A percentile compares a stretch with the other conserved stretches of the same genome.
Evolutionary conservation across 352 stramenopile genomes (phyloP).

Genomic region (Lagenidium giganteum): DNA sequence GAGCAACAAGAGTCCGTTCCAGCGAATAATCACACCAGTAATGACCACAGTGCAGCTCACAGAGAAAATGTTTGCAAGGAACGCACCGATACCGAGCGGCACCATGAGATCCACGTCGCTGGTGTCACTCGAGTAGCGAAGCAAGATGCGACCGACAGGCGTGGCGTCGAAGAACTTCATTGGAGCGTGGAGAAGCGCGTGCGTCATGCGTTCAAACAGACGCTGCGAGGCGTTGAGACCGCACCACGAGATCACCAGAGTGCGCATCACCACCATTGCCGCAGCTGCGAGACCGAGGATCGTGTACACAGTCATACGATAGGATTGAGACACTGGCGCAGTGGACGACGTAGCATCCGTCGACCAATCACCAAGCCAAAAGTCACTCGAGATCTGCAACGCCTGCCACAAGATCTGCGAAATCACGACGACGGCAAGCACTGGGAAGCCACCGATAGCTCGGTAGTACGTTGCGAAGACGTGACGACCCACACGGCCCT

Average conservation of each 20-base stretch:
- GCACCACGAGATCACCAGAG: conserved; percentile 24
- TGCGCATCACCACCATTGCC: conserved; percentile 30
- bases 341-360: no score
- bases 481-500: conserved; percentile 23
- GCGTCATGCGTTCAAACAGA: conserved; percentile 86
- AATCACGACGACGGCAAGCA: conserved; percentile 28
- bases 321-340: conserved; percentile 28
- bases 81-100: conserved; percentile 17
- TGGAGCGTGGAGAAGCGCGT: conserved; percentile 76
- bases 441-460: conserved; percentile 30
- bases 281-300: conserved; percentile 15
- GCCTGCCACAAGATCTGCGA: conserved; percentile 71
- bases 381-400: conserved; percentile 82
- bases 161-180: conserved; percentile 91
- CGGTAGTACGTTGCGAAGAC: conserved; percentile 32
- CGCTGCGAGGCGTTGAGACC: conserved; percentile 31
- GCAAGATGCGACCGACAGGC: conserved; percentile 84
- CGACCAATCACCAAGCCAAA: conserved; percentile 89
- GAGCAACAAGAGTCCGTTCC: conserved; percentile 52
- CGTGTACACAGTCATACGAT: conserved; percentile 30
- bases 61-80: conserved; percentile 51
- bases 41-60: conserved; percentile 53
- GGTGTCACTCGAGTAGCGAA: conserved; percentile 86
- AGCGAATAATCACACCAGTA: conserved; percentile 67
- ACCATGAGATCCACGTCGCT: conserved; percentile 77